phyloP scores from a whole-genome alignment of 139 green algal genomes.

The Ostreobium quekettii region DNA sequence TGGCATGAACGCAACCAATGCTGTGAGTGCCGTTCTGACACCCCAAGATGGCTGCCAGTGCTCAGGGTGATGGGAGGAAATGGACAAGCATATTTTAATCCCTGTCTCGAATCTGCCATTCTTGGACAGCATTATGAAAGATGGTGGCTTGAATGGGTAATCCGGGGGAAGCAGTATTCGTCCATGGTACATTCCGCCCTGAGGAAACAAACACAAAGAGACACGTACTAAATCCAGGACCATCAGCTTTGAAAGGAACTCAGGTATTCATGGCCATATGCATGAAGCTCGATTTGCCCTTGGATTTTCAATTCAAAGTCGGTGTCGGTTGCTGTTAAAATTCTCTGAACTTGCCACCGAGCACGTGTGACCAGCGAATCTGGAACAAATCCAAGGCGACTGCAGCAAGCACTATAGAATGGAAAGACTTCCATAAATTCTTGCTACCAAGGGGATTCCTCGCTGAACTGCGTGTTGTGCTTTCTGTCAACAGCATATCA shows the following conservation, averaged over 20 bases:
- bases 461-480: too few relatives aligned
- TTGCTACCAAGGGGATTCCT: too few relatives aligned
- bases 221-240: background rate
- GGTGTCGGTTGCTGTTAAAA: too few relatives aligned
- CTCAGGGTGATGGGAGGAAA: slow-evolving; percentile 94
- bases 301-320: too few relatives aligned
- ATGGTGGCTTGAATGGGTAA: slow-evolving; percentile 97
- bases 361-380: too few relatives aligned
- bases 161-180: slow-evolving; percentile 92
- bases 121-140: slow-evolving; percentile 89
- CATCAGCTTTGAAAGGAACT: slow-evolving; percentile 1
- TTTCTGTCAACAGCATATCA: too few relatives aligned
- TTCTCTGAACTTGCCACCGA: too few relatives aligned
- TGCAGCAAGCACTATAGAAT: too few relatives aligned
- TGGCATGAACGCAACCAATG: slow-evolving; percentile 91
- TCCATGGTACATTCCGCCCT: slow-evolving; percentile 96
- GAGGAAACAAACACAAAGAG: slow-evolving; percentile 11
- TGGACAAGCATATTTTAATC: slow-evolving; percentile 89
- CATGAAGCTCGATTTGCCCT: too few relatives aligned
- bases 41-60: slow-evolving; percentile 97
- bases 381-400: too few relatives aligned
- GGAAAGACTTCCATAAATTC: too few relatives aligned
- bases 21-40: slow-evolving; percentile 84
- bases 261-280: too few relatives aligned
- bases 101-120: slow-evolving; percentile 85